Evolutionary conservation across 371 early-diverging fungal genomes (phyloP), one percentile per base, ranked within the genome.

Genomic region (Saksenaea oblongispora): DNA sequence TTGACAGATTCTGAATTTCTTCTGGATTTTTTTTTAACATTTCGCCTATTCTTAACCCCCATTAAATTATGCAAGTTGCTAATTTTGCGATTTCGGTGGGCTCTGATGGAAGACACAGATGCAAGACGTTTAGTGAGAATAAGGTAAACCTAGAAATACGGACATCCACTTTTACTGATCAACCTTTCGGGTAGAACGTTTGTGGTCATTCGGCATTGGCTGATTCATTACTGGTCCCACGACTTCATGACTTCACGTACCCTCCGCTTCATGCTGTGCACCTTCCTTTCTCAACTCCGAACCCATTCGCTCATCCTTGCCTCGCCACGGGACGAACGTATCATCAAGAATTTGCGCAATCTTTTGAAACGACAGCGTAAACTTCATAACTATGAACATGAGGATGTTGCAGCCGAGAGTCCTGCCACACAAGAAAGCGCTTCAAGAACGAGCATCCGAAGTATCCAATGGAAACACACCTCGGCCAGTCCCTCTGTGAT

Each of bases 121-220:
- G 71, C 70, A 17, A 70, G 71, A 15, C 60, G 70, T 26, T 42
- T 78, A 27, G 76, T 83, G n/a, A 64, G 83, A 34, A 75, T 83
- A 55, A 69, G 83, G 83, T 79, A 77, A 24, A 26, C 8, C 37
- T n/a, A 13, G 11, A 36, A 15, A 17, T n/a, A n/a, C n/a, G n/a
- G 2, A 22, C 51, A 5, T n/a, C 10, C 22, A 17, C 10, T 10
- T 47, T 22, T 22, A 4, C 51, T 47, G 18, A 22, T 18, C 10
- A 22, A 22, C 10, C 17, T 53, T 36, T 26, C 59, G 11, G 54
- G 11, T 57, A 82, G 83, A 60, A 78, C 83, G 2, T 83, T 83
- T 74, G 80, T 80, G 18, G 83, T 77, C 10, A 68, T 83, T 54
- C 76, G 83, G 27, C 70, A 80, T 63, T 83, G 83, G 83, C 58